Evolutionary conservation across 75 land plant species (phyloP), one percentile per base, ranked within the genome.

Genomic region (Selaginella tamariscina): DNA sequence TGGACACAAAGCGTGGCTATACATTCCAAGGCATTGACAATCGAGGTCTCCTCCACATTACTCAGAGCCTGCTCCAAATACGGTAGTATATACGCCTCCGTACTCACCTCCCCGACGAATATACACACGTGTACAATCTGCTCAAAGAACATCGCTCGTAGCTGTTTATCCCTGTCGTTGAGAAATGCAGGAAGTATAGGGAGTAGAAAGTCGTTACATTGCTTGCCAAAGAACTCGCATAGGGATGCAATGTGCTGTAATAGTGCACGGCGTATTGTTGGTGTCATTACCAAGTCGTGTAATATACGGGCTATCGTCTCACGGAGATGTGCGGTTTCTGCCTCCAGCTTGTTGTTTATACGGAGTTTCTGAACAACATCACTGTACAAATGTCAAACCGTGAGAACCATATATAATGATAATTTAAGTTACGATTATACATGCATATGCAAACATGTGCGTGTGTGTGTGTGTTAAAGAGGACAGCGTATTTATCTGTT

Each of bases 121-220:
- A 86, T 80, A 63, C 97, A 95, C 24, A 95, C 99, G 73, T 85
- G 84, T 2, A 91, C 79, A 56, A 95, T 91, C 68, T 91, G 84
- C 59, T 77, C 85, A 80, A 84, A 95, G 64, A 95, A 95, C 33
- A 81, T 79, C 39, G 97, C 89, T 56, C 89, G 83, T 21, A 95
- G 74, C 66, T 85, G 87, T 68, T 95, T 87, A 83, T 95, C 97
- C 11, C 86, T 78, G 72, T 95, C 99, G 81, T 95, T 95, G 20
- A 95, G 72, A 78, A 95, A 95, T 44, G 99, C 99, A 24, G 97
- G 99, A 33, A 95, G 86, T 31, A 91, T 88, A 56, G 99, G 99
- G 56, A 95, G 75, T 63, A 95, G 70, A 70, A 91, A 82, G 64
- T 95, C 97, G 78, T 95, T 95, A 70, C 89, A 75, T 56, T 88